Conservation (phyloP, 805 yeast genomes). For the Hanseniaspora occidentalis region DNA sequence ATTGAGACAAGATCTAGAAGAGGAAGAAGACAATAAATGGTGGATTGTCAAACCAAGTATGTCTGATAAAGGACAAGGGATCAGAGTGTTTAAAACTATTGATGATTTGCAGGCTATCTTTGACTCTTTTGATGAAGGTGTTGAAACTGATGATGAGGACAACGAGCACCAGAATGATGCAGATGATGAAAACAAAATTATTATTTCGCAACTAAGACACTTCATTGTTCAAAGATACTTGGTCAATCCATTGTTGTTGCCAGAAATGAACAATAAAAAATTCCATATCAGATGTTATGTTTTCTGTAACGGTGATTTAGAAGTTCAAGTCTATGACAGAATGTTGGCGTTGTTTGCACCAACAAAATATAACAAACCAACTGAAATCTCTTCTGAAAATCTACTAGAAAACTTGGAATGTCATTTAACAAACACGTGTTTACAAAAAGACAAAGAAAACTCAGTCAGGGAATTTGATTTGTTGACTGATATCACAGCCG, state of each 20-base stretch:
- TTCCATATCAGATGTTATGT: slow-evolving; percentile 86
- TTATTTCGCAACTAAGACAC: slow-evolving; percentile 79
- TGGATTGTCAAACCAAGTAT: slow-evolving; percentile 94
- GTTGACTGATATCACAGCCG: slow-evolving; percentile 31
- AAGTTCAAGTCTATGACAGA: slow-evolving; percentile 67
- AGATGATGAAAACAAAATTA: slow-evolving; percentile 46
- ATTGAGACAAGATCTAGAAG: slow-evolving; percentile 61
- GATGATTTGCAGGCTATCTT: slow-evolving; percentile 75
- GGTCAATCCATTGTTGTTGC: slow-evolving; percentile 51
- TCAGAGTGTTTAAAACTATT: slow-evolving; percentile 63
- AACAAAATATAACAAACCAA: slow-evolving; percentile 26
- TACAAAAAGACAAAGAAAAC: slow-evolving; percentile 44
- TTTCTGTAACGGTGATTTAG: slow-evolving; percentile 57
- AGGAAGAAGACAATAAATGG: slow-evolving; percentile 34
- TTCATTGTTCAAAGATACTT: slow-evolving; percentile 82
- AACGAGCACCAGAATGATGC: slow-evolving; percentile 26
- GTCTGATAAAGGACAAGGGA: slow-evolving; percentile 97
- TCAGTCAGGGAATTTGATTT: slow-evolving; percentile 56
- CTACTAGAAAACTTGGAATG: slow-evolving; percentile 25
- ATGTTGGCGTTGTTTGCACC: slow-evolving; percentile 77
- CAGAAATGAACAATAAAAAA: slow-evolving; percentile 51
- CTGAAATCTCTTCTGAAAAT: slow-evolving; percentile 16
- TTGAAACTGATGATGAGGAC: slow-evolving; percentile 75
- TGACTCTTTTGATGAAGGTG: slow-evolving; percentile 74
- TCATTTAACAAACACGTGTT: slow-evolving; percentile 90